These are phyloP conservation scores for Posidonia australis DNA, from an alignment of 106 monocot species.

Conservation along the genomic window DNA sequence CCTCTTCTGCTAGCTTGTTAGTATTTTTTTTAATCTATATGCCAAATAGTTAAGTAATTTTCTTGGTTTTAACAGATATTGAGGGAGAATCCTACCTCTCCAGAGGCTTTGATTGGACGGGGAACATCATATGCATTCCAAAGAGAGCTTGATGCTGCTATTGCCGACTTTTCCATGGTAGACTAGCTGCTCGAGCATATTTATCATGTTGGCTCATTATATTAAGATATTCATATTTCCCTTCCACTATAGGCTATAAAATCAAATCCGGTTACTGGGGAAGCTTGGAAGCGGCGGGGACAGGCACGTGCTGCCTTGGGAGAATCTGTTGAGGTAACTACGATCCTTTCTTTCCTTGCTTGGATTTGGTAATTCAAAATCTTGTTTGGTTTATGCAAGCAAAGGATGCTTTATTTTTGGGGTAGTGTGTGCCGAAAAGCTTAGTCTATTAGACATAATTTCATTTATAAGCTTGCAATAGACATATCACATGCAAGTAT, in stretches of 20 bases:
- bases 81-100: slow-evolving; percentile 67
- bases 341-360: not conserved
- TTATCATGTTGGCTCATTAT: not conserved
- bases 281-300: slow-evolving; percentile 94
- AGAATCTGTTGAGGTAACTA: slow-evolving; percentile 49
- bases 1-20: not conserved
- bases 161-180: slow-evolving; percentile 93
- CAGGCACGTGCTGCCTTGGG: slow-evolving; percentile 91
- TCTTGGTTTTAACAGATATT: slow-evolving; percentile 41
- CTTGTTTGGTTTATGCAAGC: too few species aligned
- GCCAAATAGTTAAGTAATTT: not conserved
- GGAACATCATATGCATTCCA: slow-evolving; percentile 94
- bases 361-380: not conserved
- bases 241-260: slow-evolving; percentile 54
- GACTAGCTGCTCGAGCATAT: not conserved
- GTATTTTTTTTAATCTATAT: not conserved
- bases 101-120: slow-evolving; percentile 88
- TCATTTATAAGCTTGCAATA: too few species aligned
- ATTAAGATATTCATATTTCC: not conserved
- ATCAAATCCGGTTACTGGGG: slow-evolving; percentile 61
- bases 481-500: too few species aligned
- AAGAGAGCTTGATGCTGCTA: slow-evolving; percentile 80
- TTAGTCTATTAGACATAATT: too few species aligned
- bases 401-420: too few species aligned
- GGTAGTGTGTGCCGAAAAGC: too few species aligned